Evolutionary conservation across 495 filamentous ascomycete species (phyloP).

Genomic region (Penicillium tannophilum): DNA sequence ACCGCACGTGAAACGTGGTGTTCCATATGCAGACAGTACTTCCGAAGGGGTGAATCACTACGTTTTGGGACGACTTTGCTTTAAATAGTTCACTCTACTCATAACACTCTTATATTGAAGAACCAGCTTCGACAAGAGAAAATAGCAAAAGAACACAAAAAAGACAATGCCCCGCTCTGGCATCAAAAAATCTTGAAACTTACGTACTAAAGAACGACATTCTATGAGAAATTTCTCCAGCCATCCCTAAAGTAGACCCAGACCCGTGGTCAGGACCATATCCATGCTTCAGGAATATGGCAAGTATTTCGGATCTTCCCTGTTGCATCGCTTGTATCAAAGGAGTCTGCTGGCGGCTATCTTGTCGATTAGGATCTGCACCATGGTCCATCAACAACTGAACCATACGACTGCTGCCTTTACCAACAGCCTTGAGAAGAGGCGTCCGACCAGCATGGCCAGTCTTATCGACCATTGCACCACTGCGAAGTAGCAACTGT

Average conservation of each 20-base stretch:
- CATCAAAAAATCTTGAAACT: too few species aligned
- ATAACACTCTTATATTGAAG: background rate
- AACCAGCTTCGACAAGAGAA: background rate
- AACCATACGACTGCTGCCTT: constrained; percentile 2
- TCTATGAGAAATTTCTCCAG: background rate
- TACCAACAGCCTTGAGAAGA: constrained; percentile 18
- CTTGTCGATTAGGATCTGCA: constrained; percentile 6
- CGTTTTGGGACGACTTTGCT: too few species aligned
- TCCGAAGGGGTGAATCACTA: too few species aligned
- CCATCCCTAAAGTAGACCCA: constrained; percentile 1
- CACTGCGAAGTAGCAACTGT: constrained; percentile 35
- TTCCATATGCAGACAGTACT: too few species aligned
- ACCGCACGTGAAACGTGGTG: too few species aligned
- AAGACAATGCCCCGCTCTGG: too few species aligned
- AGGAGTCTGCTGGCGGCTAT: constrained; percentile 3
- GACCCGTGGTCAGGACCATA: background rate
- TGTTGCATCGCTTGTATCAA: constrained; percentile 5
- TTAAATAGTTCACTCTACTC: background rate
- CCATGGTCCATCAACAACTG: constrained; percentile 4
- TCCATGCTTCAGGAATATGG: constrained; percentile 6
- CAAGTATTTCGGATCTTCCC: constrained; percentile 11
- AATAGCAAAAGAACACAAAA: background rate
- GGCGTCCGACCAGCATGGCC: constrained; percentile 14
- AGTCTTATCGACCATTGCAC: constrained; percentile 32
- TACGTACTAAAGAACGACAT: background rate